Conservation (phyloP, 139 green algal species). For the Chlorella sp. region DNA sequence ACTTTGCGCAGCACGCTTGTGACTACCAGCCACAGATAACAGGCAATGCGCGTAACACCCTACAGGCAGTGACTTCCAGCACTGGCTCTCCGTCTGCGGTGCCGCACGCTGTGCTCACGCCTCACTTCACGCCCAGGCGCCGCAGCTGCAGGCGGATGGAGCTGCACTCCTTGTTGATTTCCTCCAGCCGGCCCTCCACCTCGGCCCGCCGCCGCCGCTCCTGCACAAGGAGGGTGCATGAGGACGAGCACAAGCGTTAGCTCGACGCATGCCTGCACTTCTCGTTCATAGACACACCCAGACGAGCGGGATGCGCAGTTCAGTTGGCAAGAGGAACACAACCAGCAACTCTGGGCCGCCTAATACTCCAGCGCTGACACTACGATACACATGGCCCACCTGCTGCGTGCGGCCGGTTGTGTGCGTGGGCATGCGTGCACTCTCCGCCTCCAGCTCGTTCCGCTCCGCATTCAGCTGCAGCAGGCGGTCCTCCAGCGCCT, state of each 20-base stretch:
- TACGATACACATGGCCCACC: not conserved
- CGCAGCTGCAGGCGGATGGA: conserved; percentile 63
- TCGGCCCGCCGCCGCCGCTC: conserved; percentile 58
- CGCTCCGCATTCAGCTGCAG: conserved; percentile 61
- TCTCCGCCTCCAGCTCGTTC: conserved; percentile 62
- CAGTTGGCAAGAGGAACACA: not conserved
- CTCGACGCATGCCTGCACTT: not conserved
- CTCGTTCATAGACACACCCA: too few relatives aligned
- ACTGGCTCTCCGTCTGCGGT: too few relatives aligned
- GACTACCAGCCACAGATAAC: too few relatives aligned
- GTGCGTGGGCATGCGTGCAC: conserved; percentile 55
- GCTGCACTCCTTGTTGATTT: conserved; percentile 44
- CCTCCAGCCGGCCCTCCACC: conserved; percentile 64
- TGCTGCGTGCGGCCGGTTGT: conserved; percentile 50
- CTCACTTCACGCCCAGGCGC: conserved; percentile 36
- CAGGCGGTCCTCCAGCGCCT: conserved; percentile 60
- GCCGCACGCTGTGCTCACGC: too few relatives aligned
- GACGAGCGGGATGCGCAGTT: not conserved
- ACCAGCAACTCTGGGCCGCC: too few relatives aligned
- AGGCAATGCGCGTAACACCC: too few relatives aligned
- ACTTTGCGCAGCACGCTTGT: too few relatives aligned
- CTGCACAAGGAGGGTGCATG: not conserved
- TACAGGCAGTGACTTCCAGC: too few relatives aligned
- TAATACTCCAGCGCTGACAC: too few relatives aligned
- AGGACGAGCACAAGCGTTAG: not conserved